phyloP scores from a whole-genome alignment of 345 rosid species.

The Syzygium oleosum region DNA sequence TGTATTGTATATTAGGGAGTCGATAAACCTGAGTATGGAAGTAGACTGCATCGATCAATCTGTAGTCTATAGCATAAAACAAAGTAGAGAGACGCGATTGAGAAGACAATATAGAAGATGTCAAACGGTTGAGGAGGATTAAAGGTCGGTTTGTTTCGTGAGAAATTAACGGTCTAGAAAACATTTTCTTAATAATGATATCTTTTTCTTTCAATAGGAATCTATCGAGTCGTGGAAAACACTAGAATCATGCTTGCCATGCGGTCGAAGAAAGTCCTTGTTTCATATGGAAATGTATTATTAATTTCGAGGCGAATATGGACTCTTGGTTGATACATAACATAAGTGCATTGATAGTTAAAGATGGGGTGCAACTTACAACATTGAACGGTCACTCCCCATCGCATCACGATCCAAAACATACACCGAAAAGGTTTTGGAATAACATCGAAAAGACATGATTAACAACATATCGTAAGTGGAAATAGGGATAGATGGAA shows the following conservation, averaged over 20 bases:
- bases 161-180: too few relatives aligned
- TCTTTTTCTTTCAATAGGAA: neutral
- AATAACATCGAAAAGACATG: neutral
- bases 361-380: neutral
- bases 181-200: neutral
- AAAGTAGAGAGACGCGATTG: too few relatives aligned
- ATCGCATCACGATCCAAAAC: neutral
- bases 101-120: too few relatives aligned
- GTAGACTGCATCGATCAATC: too few relatives aligned
- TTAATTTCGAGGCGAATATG: neutral
- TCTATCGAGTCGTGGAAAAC: neutral
- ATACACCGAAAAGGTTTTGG: neutral
- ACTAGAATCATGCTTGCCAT: neutral
- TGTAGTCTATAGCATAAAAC: too few relatives aligned
- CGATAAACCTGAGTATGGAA: too few relatives aligned
- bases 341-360: neutral
- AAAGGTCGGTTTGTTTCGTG: too few relatives aligned
- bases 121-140: neutral
- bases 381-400: neutral
- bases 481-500: neutral
- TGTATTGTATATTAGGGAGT: too few relatives aligned
- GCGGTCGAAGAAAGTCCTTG: too few relatives aligned
- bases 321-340: neutral
- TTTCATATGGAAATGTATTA: neutral
- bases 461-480: neutral